phyloP scores from a whole-genome alignment of 2,329 filamentous ascomycete genomes.

The Hypoxylon sp. region DNA sequence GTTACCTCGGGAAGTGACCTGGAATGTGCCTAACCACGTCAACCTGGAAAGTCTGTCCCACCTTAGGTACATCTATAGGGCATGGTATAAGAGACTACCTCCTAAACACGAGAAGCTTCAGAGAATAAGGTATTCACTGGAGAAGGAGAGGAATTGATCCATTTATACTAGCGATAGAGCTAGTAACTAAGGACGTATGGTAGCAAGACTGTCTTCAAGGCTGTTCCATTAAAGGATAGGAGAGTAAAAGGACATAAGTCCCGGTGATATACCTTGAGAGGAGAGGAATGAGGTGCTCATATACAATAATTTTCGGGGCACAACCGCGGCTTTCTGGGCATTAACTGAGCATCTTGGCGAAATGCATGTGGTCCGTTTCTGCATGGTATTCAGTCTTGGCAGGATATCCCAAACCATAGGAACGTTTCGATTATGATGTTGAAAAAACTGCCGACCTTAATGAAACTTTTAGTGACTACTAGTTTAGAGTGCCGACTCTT shows the following conservation, averaged over 20 bases:
- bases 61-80: not conserved
- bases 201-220: not conserved
- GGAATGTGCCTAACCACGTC: not conserved
- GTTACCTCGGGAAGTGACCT: not conserved
- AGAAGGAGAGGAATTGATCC: not conserved
- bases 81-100: not conserved
- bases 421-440: constrained; percentile 7
- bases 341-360: constrained; percentile 13
- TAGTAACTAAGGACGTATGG: not conserved
- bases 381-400: constrained; percentile 17
- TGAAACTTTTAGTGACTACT: no score
- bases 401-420: constrained; percentile 3
- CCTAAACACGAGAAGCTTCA: not conserved
- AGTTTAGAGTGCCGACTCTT: not conserved
- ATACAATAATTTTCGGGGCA: not conserved
- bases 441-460: constrained; percentile 8
- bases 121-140: not conserved
- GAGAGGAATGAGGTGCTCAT: constrained; percentile 10
- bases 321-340: constrained; percentile 10
- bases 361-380: constrained; percentile 5
- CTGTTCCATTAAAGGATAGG: not conserved
- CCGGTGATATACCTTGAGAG: constrained; percentile 6
- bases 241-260: not conserved
- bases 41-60: not conserved
- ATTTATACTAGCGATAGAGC: not conserved